Conservation (phyloP, 495 filamentous ascomycete genomes). For the Trichodelitschia bisporula region DNA sequence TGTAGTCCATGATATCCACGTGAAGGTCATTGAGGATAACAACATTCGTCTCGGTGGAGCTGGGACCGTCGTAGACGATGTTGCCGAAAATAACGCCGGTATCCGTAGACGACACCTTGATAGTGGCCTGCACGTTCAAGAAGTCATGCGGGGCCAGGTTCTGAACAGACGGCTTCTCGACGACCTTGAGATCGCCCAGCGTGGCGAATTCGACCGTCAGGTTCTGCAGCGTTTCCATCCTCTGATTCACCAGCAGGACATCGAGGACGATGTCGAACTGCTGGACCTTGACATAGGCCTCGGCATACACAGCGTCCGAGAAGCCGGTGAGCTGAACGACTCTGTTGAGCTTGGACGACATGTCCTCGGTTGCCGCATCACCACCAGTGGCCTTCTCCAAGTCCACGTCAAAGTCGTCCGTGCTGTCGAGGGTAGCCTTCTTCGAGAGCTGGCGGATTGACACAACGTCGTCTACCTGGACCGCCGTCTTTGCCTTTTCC, state of each 20-base stretch:
- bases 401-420: constrained; percentile 69
- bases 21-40: constrained; percentile 98
- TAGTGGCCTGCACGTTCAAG: constrained; percentile 92
- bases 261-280: constrained; percentile 98
- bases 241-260: constrained; percentile 94
- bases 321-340: constrained; percentile 97
- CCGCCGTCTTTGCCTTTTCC: constrained; percentile 79
- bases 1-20: constrained; percentile 99
- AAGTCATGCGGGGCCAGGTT: constrained; percentile 91
- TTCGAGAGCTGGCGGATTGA: constrained; percentile 80
- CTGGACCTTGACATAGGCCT: constrained; percentile 96
- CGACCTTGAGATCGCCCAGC: constrained; percentile 90
- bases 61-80: constrained; percentile 90
- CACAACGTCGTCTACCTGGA: constrained; percentile 89
- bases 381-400: constrained; percentile 86
- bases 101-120: constrained; percentile 96
- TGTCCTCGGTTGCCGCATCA: constrained; percentile 59
- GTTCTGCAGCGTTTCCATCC: constrained; percentile 87
- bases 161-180: constrained; percentile 86
- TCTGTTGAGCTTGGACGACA: constrained; percentile 78
- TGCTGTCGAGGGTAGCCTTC: constrained; percentile 65
- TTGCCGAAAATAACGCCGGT: constrained; percentile 99
- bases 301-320: constrained; percentile 93
- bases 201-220: constrained; percentile 96
- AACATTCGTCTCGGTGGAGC: constrained; percentile 86